Base-by-base conservation (phyloP, 495 filamentous ascomycete species). In the Cercophora sp. region DNA sequence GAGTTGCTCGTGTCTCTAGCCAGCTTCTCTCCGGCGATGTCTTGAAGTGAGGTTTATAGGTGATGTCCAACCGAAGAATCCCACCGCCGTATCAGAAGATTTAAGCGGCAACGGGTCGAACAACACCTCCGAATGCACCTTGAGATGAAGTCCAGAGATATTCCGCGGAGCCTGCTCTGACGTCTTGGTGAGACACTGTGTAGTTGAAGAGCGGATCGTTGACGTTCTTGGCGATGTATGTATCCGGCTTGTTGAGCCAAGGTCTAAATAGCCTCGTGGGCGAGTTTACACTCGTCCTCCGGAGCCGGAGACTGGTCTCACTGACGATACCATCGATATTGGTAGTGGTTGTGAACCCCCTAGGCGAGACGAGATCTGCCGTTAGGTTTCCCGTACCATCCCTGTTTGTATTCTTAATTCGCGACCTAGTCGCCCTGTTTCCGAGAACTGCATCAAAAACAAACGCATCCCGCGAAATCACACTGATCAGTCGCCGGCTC, bases 251-350 rank as follows among this genome's bases (percentile, higher is more conserved):
- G 62, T 91, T 82, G 70, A 85, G 67, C 87, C 87, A 91, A 0
- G 80, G 76, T 0, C 70, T 74, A 68, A 85, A 91, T 1, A 83
- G 72, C 8, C 81, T 77, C 0, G 86, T 87, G 56, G 91, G 91
- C 4, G 85, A 83, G 66, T 91, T 91, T 13, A 89, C 71, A 15
- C 87, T 87, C 62, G 89, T 70, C 51, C 78, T 72, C 1, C 87
- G 87, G 32, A 84, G 62, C 66, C 88, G 91, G 69, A 91, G 91
- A 67, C 88, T 86, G 41, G 87, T 91, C n/a, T 89, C 69, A 23
- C 87, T 84, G 0, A 91, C 79, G 56, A 89, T 87, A 64, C 91
- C 87, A 51, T 90, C 87, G 55, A 90, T 86, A 58, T 91, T 86
- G 24, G 81, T 85, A 49, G 89, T 71, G 41, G 89, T 74, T 8